Conservation (phyloP, 2,329 filamentous ascomycete genomes). For the Parasarocladium wereldwijsianum region DNA sequence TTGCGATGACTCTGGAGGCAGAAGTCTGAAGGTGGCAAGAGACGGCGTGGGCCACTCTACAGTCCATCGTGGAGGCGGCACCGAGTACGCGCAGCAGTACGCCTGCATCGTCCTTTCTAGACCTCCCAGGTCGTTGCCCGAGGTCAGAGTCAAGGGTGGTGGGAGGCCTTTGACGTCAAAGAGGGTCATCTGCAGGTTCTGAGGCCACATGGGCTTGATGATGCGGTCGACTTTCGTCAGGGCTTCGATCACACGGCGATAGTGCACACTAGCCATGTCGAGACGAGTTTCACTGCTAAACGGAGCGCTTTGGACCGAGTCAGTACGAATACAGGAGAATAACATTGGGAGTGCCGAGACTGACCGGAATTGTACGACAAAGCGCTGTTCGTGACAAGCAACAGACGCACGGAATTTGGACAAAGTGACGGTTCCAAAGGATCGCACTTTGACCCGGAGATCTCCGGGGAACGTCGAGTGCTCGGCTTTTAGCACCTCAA, state of each 20-base stretch:
- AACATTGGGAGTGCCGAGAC: constrained; percentile 7
- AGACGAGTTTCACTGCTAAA: constrained; percentile 27
- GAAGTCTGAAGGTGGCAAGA: constrained; percentile 37
- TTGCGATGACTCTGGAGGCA: constrained; percentile 22
- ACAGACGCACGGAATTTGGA: constrained; percentile 36
- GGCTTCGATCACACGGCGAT: constrained; percentile 37
- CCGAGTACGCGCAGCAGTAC: constrained; percentile 37
- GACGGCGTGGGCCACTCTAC: constrained; percentile 26
- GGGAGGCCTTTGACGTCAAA: constrained; percentile 38
- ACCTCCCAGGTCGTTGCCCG: constrained; percentile 39
- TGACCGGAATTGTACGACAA: constrained; percentile 39
- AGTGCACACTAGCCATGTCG: constrained; percentile 38
- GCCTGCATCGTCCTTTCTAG: constrained; percentile 39
- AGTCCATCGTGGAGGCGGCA: constrained; percentile 35
- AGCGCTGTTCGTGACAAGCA: constrained; percentile 37
- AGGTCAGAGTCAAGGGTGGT: constrained; percentile 36
- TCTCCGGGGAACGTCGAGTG: constrained; percentile 26
- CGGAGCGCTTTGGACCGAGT: constrained; percentile 17
- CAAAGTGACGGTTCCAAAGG: constrained; percentile 37
- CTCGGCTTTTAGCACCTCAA: constrained; percentile 32
- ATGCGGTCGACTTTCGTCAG: constrained; percentile 39
- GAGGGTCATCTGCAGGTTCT: constrained; percentile 35
- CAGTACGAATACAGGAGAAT: background rate
- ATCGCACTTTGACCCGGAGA: constrained; percentile 32
- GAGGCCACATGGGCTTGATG: constrained; percentile 43